Evolutionary conservation across 495 filamentous ascomycete species (phyloP), one percentile per base, ranked within the genome.

Genomic region (Penicillium angulare): DNA sequence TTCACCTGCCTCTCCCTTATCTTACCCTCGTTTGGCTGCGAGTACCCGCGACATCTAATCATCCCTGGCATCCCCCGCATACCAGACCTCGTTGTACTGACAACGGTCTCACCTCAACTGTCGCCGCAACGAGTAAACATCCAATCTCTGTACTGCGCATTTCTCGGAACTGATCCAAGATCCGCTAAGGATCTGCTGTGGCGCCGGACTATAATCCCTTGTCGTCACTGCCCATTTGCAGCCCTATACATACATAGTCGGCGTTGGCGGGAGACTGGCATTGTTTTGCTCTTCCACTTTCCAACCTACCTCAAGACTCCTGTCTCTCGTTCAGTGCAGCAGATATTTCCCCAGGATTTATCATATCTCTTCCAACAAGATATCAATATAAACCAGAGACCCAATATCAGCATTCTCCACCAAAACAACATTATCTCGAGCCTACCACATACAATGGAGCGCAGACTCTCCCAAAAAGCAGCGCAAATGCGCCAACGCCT

Each of bases 391-490:
- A 21, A 21, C 9, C 43, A 41, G 7, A 10, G 36, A 12, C 35
- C 27, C 10, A 2, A 20, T 12, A 27, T 18, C 8, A 49, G 13
- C 21, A 26, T 17, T 16, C n/a, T 9, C 35, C 44, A 47, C 2
- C 32, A 23, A 8, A 23, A 20, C 38, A 36, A 8, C 12, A 36
- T 18, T 17, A 27, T 34, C 17, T 31, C 22, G 24, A 23, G 24
- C n/a, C 36, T 22, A n/a, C 6, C 8, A n/a, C 5, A 35, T 16
- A 49, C 40, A 1, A 65, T 65, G 62, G 62, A 65, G 35, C 59
- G 51, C 50, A 65, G 56, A 22, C 56, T 58, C 36, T 65, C 62
- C 21, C 26, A 50, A 24, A 65, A 58, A 40, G 53, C 62, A n/a
- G 38, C 39, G 22, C 49, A 53, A 26, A 65, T 63, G 43, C 62